A percentile compares a stretch with the other conserved stretches of the same genome.
Conservation (phyloP, 352 stramenopile species). For the Globisporangium spinosum region DNA sequence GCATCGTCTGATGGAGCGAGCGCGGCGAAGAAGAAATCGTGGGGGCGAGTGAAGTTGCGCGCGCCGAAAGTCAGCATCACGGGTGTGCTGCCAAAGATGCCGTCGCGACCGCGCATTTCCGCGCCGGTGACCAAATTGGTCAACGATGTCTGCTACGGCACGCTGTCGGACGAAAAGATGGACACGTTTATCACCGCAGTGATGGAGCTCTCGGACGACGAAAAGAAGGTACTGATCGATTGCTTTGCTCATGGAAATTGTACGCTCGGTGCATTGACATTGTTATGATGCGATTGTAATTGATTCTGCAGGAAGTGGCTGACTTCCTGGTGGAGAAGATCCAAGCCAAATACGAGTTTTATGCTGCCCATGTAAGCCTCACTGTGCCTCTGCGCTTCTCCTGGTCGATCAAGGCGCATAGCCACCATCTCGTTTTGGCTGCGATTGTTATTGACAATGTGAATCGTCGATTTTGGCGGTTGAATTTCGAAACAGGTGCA, state of each 20-base stretch:
- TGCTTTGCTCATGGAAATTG: not conserved
- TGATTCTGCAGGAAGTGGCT: constrained; percentile 49
- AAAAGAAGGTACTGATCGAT: constrained; percentile 44
- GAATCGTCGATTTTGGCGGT: not conserved
- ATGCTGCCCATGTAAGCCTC: constrained; percentile 55
- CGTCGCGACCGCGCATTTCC: constrained; percentile 52
- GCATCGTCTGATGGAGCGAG: constrained; percentile 57
- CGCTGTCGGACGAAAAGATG: constrained; percentile 66
- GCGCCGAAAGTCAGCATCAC: constrained; percentile 72
- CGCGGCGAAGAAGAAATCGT: constrained; percentile 75
- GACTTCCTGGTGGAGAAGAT: constrained; percentile 85
- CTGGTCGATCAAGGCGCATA: not conserved
- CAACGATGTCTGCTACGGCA: constrained; percentile 81
- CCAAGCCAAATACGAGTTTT: constrained; percentile 80
- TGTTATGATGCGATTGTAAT: not conserved
- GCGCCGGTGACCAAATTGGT: constrained; percentile 69
- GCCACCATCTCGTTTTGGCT: not conserved
- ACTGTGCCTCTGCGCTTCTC: not conserved
- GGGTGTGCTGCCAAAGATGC: constrained; percentile 63
- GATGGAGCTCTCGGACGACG: constrained; percentile 65
- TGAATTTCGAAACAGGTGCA: constrained; percentile 43
- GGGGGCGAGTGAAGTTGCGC: constrained; percentile 70
- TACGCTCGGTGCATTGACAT: not conserved
- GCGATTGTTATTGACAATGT: not conserved
- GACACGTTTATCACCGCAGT: constrained; percentile 62